Evolutionary conservation across 139 green algal species (phyloP), one percentile per base, ranked within the genome.

Genomic region (Desmodesmus armatus): DNA sequence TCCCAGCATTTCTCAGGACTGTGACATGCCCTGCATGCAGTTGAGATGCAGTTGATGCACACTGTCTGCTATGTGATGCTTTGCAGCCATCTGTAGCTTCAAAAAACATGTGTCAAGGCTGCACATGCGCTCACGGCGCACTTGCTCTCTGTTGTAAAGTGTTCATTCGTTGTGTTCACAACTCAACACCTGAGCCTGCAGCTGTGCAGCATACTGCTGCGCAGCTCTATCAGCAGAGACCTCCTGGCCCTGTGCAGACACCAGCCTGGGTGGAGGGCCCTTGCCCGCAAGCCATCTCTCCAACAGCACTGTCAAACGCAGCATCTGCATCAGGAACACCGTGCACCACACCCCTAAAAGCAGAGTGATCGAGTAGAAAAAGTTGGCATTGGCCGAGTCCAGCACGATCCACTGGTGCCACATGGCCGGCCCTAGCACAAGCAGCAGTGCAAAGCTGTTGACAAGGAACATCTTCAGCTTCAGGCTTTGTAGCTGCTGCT

Each of bases 281-380:
- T 78, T 85, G 15, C 65, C 63, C 13, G 63, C 65, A 33, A 67
- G 41, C 43, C 43, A 40, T 31, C 80, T 33, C 21, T 85, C 80
- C 66, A 85, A 11, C 29, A 49, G 66, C 23, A 43, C 80, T 37
- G 87, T 89, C 19, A 85, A 27, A 31, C 72, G 33, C 47, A 87
- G 17, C 29, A 88, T 40, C 43, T 88, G 83, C 27, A 84, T 60
- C 39, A 90, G 31, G 25, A 90, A 58, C 66, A 92, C 5, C 5
- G 92, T 83, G 40, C 94, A 90, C 89, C 89, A 95, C 31, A 80
- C 87, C n/a, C 87, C 92, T 43, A 93, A 87, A 39, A 94, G 66
- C 58, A 98, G 83, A 77, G 92, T 96, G 33, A 95, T 93, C 1
- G 94, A 94, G 80, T 96, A 98, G 83, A 90, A 96, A 49, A 97